Evolutionary conservation across 768 basidiomycete genomes (phyloP).

Genomic region (Termitomyces sp.): DNA sequence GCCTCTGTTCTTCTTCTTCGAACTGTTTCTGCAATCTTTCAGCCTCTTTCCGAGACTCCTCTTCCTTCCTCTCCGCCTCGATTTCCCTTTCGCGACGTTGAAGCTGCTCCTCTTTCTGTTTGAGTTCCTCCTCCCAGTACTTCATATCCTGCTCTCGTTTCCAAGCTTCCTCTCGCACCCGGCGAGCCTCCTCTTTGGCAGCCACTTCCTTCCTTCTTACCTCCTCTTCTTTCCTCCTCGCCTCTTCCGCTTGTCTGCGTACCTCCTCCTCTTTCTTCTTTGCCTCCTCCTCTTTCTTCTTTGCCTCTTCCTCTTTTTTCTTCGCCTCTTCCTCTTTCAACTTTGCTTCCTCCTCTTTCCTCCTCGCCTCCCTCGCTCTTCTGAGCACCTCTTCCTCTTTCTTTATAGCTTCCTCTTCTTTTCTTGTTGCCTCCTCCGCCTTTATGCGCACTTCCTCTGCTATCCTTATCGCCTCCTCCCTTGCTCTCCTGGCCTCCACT

Average conservation of each 20-base stretch:
- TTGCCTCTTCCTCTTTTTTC: conserved; percentile 20
- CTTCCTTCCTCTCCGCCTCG: conserved; percentile 24
- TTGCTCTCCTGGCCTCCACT: conserved; percentile 20
- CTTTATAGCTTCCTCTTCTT: conserved; percentile 23
- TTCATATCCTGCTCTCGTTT: conserved; percentile 25
- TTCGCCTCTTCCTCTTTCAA: conserved; percentile 22
- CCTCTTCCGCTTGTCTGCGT: conserved; percentile 21
- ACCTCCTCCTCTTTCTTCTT: conserved; percentile 14
- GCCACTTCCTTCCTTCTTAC: conserved; percentile 23
- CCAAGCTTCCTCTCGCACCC: conserved; percentile 22
- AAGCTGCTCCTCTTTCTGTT: conserved; percentile 25
- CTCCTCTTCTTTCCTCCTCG: conserved; percentile 21
- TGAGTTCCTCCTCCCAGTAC: conserved; percentile 30
- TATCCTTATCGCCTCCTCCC: conserved; percentile 15
- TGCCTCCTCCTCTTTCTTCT: conserved; percentile 18
- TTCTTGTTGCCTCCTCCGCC: conserved; percentile 13
- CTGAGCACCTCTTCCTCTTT: conserved; percentile 21
- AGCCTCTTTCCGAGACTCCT: conserved; percentile 17
- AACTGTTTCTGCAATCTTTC: conserved; percentile 19
- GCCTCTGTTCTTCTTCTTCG: conserved; percentile 20
- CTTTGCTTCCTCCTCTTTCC: conserved; percentile 15
- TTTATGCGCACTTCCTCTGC: conserved; percentile 4
- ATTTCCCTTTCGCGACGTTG: conserved; percentile 20
- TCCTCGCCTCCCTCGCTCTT: conserved; percentile 19
- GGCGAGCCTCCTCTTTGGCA: conserved; percentile 23